phyloP scores from a whole-genome alignment of 495 filamentous ascomycete species.

The Lentithecium fluviatile region DNA sequence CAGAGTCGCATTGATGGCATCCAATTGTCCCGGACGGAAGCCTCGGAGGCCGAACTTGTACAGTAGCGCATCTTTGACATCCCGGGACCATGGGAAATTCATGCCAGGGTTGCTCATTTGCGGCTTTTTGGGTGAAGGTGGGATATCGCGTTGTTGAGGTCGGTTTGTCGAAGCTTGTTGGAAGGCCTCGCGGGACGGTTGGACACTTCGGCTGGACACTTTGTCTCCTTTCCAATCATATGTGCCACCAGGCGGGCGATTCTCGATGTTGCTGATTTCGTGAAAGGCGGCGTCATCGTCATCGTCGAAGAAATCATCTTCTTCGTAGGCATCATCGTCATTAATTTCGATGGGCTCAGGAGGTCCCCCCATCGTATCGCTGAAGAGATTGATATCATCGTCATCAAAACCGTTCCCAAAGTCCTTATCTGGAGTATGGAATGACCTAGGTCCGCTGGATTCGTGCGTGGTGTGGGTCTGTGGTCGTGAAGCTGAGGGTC shows the following conservation, averaged over 20 bases:
- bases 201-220: background rate
- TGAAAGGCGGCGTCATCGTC: conserved; percentile 31
- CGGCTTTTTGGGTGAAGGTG: conserved; percentile 32
- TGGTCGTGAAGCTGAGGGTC: background rate
- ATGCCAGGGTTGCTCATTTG: conserved; percentile 41
- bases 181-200: conserved; percentile 47
- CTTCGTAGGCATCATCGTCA: conserved; percentile 5
- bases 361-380: conserved; percentile 27
- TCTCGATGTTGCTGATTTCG: conserved; percentile 58
- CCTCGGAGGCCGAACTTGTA: conserved; percentile 78
- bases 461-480: background rate
- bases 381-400: conserved; percentile 43
- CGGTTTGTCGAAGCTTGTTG: conserved; percentile 55
- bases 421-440: conserved; percentile 48
- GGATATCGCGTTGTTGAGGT: background rate
- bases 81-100: conserved; percentile 74
- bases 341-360: conserved; percentile 5
- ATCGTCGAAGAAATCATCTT: conserved; percentile 17
- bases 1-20: conserved; percentile 92
- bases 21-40: conserved; percentile 88
- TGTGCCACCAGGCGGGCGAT: conserved; percentile 40
- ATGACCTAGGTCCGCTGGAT: conserved; percentile 16
- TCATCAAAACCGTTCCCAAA: conserved; percentile 68
- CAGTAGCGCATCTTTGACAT: conserved; percentile 73
- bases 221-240: conserved; percentile 35